These are phyloP conservation scores for Parastagonospora avenae DNA, from an alignment of 2,329 filamentous ascomycete species.

Conservation along the genomic window DNA sequence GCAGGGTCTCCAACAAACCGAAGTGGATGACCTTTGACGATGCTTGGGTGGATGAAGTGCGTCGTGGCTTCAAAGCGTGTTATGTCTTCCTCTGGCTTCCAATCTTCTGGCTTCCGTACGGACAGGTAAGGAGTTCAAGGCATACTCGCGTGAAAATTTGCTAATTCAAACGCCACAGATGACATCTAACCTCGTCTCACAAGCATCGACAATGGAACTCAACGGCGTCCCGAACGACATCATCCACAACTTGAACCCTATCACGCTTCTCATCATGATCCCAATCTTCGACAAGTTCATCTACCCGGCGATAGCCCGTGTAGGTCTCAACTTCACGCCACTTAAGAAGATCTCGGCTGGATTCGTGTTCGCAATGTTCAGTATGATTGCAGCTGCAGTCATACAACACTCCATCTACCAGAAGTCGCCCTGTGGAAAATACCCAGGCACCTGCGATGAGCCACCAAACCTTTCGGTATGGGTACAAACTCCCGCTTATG, in stretches of 20 bases:
- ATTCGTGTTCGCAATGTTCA: slow-evolving; percentile 69
- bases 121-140: slow-evolving; percentile 15
- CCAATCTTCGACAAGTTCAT: slow-evolving; percentile 66
- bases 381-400: slow-evolving; percentile 62
- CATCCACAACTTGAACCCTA: slow-evolving; percentile 75
- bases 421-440: slow-evolving; percentile 50
- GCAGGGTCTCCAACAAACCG: slow-evolving; percentile 61
- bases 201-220: slow-evolving; percentile 58
- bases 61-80: slow-evolving; percentile 26
- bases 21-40: slow-evolving; percentile 70
- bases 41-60: slow-evolving; percentile 2
- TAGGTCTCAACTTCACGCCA: slow-evolving; percentile 69
- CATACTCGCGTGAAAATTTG: no score
- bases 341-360: slow-evolving; percentile 75
- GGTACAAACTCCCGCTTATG: slow-evolving; percentile 56
- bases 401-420: slow-evolving; percentile 63
- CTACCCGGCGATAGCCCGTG: slow-evolving; percentile 69
- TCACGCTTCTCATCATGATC: slow-evolving; percentile 76
- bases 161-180: slow-evolving; percentile 55
- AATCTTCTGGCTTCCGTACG: slow-evolving; percentile 61
- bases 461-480: slow-evolving; percentile 56
- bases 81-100: slow-evolving; percentile 57
- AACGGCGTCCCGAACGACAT: slow-evolving; percentile 76
- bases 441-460: slow-evolving; percentile 41
- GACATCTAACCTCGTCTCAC: slow-evolving; percentile 62